A percentile compares a stretch with the other conserved stretches of the same genome.
phyloP scores from a whole-genome alignment of 73 alveolate genomes.

The Stentor roeselii region DNA sequence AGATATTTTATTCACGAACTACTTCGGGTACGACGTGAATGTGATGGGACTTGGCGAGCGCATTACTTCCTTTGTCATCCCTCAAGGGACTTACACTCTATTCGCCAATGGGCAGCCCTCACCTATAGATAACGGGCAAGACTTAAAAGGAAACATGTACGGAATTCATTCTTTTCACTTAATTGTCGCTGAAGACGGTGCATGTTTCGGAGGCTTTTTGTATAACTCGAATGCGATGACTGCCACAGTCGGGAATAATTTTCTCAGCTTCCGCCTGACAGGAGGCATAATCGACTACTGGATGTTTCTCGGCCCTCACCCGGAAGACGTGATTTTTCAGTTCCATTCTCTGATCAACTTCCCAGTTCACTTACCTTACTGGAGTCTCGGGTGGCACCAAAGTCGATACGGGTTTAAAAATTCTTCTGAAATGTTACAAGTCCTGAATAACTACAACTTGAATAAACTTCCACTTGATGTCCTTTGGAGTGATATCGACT shows the following conservation, averaged over 20 bases:
- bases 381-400: slow-evolving; percentile 91
- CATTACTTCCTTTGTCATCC: background rate
- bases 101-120: background rate
- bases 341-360: slow-evolving; percentile 58
- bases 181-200: background rate
- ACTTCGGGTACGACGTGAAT: background rate
- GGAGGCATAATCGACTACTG: slow-evolving; percentile 70
- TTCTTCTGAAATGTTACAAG: slow-evolving; percentile 47
- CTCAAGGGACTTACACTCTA: slow-evolving; percentile 20
- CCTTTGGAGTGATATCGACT: slow-evolving; percentile 96
- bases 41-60: slow-evolving; percentile 17
- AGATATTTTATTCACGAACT: background rate
- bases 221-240: slow-evolving; percentile 31
- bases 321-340: slow-evolving; percentile 41
- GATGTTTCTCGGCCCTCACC: slow-evolving; percentile 44
- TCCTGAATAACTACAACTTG: slow-evolving; percentile 55
- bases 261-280: background rate
- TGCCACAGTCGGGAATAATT: background rate
- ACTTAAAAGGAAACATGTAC: background rate
- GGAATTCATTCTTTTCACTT: slow-evolving; percentile 10
- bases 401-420: slow-evolving; percentile 94
- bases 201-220: background rate
- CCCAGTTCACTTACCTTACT: slow-evolving; percentile 66
- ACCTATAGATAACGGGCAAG: background rate
- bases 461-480: slow-evolving; percentile 87